These are phyloP conservation scores for Orbilia ellipsospora DNA, from an alignment of 2,329 filamentous ascomycete genomes.

Conservation along the genomic window DNA sequence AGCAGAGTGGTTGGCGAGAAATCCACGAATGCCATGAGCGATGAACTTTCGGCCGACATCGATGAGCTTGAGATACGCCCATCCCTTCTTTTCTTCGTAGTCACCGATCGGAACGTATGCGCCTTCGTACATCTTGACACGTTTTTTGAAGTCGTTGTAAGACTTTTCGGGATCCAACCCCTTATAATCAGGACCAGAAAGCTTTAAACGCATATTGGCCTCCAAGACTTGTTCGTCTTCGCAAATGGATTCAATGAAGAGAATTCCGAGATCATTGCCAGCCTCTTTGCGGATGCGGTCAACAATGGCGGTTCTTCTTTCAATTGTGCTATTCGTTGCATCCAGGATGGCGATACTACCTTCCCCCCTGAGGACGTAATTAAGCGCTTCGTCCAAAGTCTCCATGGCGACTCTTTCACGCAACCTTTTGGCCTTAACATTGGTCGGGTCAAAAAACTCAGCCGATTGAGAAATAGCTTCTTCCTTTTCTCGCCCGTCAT, in stretches of 20 bases:
- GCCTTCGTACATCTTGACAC: constrained; percentile 91
- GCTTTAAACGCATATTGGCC: constrained; percentile 94
- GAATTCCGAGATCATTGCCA: constrained; percentile 83
- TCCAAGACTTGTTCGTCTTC: constrained; percentile 85
- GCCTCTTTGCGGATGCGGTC: constrained; percentile 83
- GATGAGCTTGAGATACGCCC: constrained; percentile 96
- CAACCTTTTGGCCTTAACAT: constrained; percentile 81
- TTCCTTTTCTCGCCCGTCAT: constrained; percentile 60
- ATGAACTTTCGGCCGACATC: constrained; percentile 96
- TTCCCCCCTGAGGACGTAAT: constrained; percentile 83
- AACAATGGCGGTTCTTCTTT: constrained; percentile 84
- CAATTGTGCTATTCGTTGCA: constrained; percentile 94
- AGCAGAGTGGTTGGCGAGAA: constrained; percentile 89
- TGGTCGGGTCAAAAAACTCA: constrained; percentile 91
- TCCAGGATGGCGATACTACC: constrained; percentile 95
- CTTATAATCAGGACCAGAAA: constrained; percentile 95
- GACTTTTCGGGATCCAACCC: constrained; percentile 89
- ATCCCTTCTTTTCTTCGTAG: constrained; percentile 87
- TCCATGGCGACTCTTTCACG: constrained; percentile 92
- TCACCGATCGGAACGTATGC: constrained; percentile 90
- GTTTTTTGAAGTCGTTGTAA: constrained; percentile 88
- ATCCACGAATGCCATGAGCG: constrained; percentile 88
- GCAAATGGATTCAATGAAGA: constrained; percentile 96
- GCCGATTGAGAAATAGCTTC: constrained; percentile 85
- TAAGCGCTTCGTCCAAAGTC: constrained; percentile 88